phyloP scores from a whole-genome alignment of 2,329 filamentous ascomycete genomes.

The Pseudocercospora fuligena region DNA sequence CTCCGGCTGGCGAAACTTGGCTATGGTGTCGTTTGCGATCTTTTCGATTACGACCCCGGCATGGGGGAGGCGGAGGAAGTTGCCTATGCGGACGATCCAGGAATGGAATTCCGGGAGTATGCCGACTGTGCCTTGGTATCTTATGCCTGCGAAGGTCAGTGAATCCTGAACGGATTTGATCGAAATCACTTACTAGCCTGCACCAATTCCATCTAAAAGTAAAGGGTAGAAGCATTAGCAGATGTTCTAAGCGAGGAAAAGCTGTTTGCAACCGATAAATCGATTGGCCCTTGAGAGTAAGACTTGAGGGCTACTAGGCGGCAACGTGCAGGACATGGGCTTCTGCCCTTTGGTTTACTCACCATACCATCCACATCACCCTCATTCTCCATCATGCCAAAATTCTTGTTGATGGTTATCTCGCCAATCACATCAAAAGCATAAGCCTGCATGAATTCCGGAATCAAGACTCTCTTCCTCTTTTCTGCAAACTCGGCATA shows the following conservation, averaged over 20 bases:
- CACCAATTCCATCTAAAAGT: slow-evolving; percentile 41
- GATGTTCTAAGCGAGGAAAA: too few species aligned
- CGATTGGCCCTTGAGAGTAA: too few species aligned
- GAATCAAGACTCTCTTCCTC: slow-evolving; percentile 30
- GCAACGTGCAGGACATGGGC: too few species aligned
- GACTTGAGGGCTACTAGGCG: too few species aligned
- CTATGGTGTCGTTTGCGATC: slow-evolving; percentile 39
- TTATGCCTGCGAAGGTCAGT: slow-evolving; percentile 35
- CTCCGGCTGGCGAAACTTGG: slow-evolving; percentile 42
- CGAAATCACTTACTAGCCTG: not conserved
- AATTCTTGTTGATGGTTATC: slow-evolving; percentile 45
- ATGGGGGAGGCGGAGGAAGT: slow-evolving; percentile 38
- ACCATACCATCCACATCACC: slow-evolving; percentile 40
- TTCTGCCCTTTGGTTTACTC: too few species aligned
- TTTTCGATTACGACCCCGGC: not conserved
- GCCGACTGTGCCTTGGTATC: slow-evolving; percentile 45
- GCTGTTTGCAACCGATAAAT: too few species aligned
- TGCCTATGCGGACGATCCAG: slow-evolving; percentile 44
- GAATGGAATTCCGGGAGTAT: slow-evolving; percentile 45
- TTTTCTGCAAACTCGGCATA: not conserved
- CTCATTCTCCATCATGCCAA: slow-evolving; percentile 44
- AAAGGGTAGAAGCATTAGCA: too few species aligned
- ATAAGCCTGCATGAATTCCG: slow-evolving; percentile 47
- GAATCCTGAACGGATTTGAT: too few species aligned
- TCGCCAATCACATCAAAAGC: slow-evolving; percentile 51